Percentiles rank a stretch among this genome's conserved stretches.
phyloP scores from a whole-genome alignment of 768 basidiomycete species.

The Austroboletus eburneus region DNA sequence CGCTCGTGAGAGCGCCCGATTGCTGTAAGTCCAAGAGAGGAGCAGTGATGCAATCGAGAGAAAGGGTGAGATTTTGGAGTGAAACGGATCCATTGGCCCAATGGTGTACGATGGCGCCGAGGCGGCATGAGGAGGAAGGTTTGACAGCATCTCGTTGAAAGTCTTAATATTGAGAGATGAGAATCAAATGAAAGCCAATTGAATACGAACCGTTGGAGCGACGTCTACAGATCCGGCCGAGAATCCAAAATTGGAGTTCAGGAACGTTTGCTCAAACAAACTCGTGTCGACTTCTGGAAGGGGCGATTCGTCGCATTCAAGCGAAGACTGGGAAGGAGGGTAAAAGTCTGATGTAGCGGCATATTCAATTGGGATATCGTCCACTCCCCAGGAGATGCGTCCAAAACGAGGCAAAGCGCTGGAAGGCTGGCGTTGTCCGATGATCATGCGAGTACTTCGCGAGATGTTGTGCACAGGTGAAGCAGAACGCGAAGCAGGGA shows the following conservation, averaged over 20 bases:
- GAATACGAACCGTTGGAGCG: conserved; percentile 11
- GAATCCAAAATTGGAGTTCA: conserved; percentile 27
- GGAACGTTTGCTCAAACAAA: conserved; percentile 45
- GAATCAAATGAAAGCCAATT: too few species aligned
- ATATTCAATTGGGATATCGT: conserved; percentile 24
- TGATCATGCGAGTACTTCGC: conserved; percentile 36
- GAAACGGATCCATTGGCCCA: conserved; percentile 29
- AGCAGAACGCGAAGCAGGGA: conserved; percentile 36
- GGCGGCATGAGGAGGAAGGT: conserved; percentile 18
- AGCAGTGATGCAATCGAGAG: conserved; percentile 3
- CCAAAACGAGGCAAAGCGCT: conserved; percentile 40
- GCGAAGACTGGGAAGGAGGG: conserved; percentile 13
- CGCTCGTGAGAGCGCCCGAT: conserved; percentile 3
- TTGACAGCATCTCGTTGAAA: conserved; percentile 23
- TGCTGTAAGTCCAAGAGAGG: conserved; percentile 11
- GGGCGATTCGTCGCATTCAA: conserved; percentile 44
- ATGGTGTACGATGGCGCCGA: conserved; percentile 15
- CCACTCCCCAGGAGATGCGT: conserved; percentile 24
- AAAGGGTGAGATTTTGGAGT: conserved; percentile 13
- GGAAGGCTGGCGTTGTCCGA: conserved; percentile 48
- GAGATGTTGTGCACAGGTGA: conserved; percentile 46
- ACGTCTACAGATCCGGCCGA: conserved; percentile 10
- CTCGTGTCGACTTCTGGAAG: conserved; percentile 48
- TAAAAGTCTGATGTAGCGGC: conserved; percentile 1
- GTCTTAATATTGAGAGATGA: conserved; percentile 8